Percentiles rank a stretch among this genome's conserved stretches.
Evolutionary conservation across 1,284 basidiomycete genomes (phyloP).

Genomic region (Coniferiporia sulphurascens): DNA sequence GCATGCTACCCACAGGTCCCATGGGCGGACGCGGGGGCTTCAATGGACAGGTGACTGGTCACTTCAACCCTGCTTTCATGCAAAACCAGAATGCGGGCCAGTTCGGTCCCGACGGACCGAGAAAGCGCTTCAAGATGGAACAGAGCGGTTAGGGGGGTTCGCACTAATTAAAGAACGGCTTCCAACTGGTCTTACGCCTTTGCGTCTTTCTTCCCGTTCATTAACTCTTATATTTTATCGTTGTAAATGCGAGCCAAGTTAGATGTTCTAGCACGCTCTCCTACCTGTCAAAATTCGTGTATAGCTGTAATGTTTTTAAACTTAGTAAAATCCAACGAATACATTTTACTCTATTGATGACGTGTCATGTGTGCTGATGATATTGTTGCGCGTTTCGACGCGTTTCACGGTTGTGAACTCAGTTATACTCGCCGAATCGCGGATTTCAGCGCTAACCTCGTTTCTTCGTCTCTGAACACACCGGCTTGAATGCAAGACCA

Average conservation of each 20-base stretch:
- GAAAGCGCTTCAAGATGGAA: constrained; percentile 50
- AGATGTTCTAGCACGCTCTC: background rate
- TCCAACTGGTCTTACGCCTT: background rate
- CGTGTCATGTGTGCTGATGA: background rate
- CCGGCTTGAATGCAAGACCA: background rate
- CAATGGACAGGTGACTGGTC: constrained; percentile 41
- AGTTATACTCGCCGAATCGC: too few relatives aligned
- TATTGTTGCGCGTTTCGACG: too few relatives aligned
- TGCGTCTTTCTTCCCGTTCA: background rate
- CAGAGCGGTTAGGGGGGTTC: constrained; percentile 5
- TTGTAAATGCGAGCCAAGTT: constrained; percentile 1
- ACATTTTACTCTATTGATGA: background rate
- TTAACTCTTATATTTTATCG: background rate
- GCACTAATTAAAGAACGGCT: background rate
- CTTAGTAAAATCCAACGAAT: background rate
- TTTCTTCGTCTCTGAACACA: background rate
- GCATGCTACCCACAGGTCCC: constrained; percentile 41
- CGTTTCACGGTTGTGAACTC: too few relatives aligned
- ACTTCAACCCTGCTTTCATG: constrained; percentile 73
- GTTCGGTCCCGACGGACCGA: constrained; percentile 44
- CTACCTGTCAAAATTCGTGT: background rate
- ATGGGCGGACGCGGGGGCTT: constrained; percentile 45
- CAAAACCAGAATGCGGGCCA: constrained; percentile 39
- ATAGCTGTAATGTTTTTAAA: background rate
- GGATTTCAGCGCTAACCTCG: background rate